phyloP scores from a whole-genome alignment of 2,329 filamentous ascomycete species.

The Scorias spongiosa region DNA sequence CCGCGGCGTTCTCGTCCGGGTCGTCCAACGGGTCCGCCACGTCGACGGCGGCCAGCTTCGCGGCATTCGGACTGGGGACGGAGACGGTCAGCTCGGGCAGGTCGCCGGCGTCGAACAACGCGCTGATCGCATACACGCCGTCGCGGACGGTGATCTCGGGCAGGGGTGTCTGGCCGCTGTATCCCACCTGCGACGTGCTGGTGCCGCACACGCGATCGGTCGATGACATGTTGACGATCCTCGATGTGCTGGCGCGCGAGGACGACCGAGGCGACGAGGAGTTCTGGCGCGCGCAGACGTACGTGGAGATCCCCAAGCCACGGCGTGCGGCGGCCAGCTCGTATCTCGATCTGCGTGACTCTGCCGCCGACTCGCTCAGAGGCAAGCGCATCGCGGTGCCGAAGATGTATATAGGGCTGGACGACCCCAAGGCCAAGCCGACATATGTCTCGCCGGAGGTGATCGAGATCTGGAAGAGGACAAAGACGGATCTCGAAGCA shows the following conservation, averaged over 20 bases:
- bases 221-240: conserved; percentile 33
- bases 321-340: conserved; percentile 18
- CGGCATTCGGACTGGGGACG: conserved; percentile 37
- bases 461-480: conserved; percentile 21
- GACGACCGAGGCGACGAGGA: conserved; percentile 32
- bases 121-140: conserved; percentile 40
- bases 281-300: conserved; percentile 40
- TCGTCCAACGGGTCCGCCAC: conserved; percentile 43
- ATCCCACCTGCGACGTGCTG: conserved; percentile 40
- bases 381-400: conserved; percentile 36
- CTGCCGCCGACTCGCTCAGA: conserved; percentile 17
- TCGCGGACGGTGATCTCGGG: conserved; percentile 37
- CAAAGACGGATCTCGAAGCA: conserved; percentile 22
- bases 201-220: conserved; percentile 39
- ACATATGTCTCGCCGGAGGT: conserved; percentile 24
- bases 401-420: conserved; percentile 34
- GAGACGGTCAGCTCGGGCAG: conserved; percentile 44
- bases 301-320: conserved; percentile 26
- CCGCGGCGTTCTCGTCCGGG: conserved; percentile 41
- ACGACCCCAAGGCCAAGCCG: conserved; percentile 19
- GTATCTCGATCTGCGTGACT: conserved; percentile 21
- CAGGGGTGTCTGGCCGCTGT: conserved; percentile 40
- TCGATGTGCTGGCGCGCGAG: conserved; percentile 32
- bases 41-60: conserved; percentile 35
- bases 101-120: conserved; percentile 42